Evolutionary conservation across 2,329 filamentous ascomycete species (phyloP), one percentile per base, ranked within the genome.

Genomic region (Hypoxylon sp.): DNA sequence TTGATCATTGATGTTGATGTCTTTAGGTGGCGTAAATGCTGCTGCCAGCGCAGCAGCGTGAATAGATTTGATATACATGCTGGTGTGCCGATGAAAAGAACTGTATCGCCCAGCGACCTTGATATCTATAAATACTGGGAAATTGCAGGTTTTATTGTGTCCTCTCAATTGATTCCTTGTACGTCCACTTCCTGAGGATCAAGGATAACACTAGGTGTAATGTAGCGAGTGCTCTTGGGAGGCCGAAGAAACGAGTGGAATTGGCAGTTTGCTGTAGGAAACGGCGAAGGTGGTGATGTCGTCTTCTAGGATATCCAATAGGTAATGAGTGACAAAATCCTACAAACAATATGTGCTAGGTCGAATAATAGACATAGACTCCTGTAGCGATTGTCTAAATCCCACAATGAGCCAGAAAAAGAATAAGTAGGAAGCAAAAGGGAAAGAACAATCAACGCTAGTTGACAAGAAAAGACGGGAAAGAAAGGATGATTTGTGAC

Each of bases 1-100:
- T 48, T 66, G 60, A 54, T 78, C 70, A 55, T 70, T 73, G 61
- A 85, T 76, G 61, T 86, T 75, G 37, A 86, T 76, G 22, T 82
- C 73, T 60, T 78, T 80, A 6, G 82, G 82, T 14, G 76, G 68
- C 22, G 78, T 71, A 30, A 80, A 73, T 51, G 71, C 73, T 6
- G 73, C 73, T 35, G 73, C 76, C 60, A 72, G 71, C 17, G 74
- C 69, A 40, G 76, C 75, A n/a, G 71, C 71, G 44, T 66, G 64
- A 48, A 73, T 49, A 20, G 77, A 76, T 69, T 77, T 79, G 61
- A 76, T 50, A 57, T 78, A 78, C 72, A 75, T 75, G 37, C 65
- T 69, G 7, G 20, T 60, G 44, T 31, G 22, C 37, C 33, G 20
- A 30, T 17, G 48, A 58, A 64, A 50, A 55, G 20, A 54, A 69